Evolutionary conservation across 208 protist species (phyloP).

Genomic region (Naegleria gruberi): DNA sequence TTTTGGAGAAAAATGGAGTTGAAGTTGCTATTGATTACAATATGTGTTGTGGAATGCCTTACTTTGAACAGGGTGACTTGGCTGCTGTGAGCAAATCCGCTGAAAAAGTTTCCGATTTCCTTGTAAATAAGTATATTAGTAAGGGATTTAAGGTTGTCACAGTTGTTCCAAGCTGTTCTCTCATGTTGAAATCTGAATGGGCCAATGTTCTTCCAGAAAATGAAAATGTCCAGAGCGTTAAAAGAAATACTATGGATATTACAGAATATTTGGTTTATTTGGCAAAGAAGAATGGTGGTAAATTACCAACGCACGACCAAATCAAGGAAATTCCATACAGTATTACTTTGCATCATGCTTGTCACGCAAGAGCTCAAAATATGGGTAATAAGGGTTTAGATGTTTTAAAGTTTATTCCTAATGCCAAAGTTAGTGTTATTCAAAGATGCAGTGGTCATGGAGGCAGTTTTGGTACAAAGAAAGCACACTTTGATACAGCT

Average conservation of each 20-base stretch:
- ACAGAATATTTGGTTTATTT: constrained; percentile 23
- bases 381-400: constrained; percentile 25
- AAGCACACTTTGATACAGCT: background rate
- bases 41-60: constrained; percentile 30
- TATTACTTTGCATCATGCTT: constrained; percentile 30
- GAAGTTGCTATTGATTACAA: constrained; percentile 14
- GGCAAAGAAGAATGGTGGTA: background rate
- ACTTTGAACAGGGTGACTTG: constrained; percentile 27
- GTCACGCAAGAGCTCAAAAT: constrained; percentile 29
- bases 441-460: constrained; percentile 27
- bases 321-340: background rate
- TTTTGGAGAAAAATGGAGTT: constrained; percentile 22
- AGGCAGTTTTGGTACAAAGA: constrained; percentile 18
- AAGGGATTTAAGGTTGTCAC: constrained; percentile 24
- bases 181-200: constrained; percentile 30
- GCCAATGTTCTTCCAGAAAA: constrained; percentile 16
- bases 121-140: constrained; percentile 13
- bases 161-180: constrained; percentile 14
- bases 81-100: constrained; percentile 1
- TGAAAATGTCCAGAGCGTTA: constrained; percentile 14
- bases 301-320: background rate
- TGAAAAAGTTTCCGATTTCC: background rate
- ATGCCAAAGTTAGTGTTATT: constrained; percentile 1
- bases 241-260: constrained; percentile 21
- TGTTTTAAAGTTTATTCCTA: constrained; percentile 16